Conservation (phyloP, 768 basidiomycete genomes). For the Galerina marginata region DNA sequence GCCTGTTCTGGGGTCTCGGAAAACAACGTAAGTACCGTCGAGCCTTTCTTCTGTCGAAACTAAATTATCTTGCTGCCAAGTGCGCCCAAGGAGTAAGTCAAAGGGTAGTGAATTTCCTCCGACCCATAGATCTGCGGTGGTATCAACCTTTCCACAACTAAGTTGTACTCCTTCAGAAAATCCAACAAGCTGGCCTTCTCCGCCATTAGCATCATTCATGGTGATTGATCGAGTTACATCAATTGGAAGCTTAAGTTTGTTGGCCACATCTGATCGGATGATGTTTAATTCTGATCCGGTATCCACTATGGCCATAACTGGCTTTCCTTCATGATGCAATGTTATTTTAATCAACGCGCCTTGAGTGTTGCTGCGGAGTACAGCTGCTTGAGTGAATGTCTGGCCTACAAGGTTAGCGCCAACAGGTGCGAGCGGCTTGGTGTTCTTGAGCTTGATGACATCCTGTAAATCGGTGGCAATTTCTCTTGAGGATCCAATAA, state of each 20-base stretch:
- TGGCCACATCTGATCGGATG: conserved; percentile 13
- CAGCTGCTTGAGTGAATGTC: neutral
- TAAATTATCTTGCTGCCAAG: conserved; percentile 14
- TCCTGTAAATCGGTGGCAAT: conserved; percentile 4
- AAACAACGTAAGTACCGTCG: conserved; percentile 11
- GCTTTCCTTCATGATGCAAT: conserved; percentile 11
- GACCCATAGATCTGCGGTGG: conserved; percentile 26
- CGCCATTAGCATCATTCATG: conserved; percentile 36
- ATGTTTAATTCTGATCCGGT: conserved; percentile 35
- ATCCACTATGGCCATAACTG: conserved; percentile 28
- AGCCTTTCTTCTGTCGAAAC: conserved; percentile 6
- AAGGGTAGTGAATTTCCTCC: conserved; percentile 17
- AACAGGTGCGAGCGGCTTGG: neutral
- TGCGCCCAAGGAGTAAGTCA: conserved; percentile 14
- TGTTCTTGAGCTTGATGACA: conserved; percentile 6
- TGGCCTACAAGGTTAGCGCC: too few species aligned
- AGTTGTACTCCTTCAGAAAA: conserved; percentile 26
- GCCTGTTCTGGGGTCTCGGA: conserved; percentile 2
- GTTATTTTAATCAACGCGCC: conserved; percentile 16
- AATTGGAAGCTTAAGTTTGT: conserved; percentile 9
- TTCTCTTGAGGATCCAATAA: conserved; percentile 13
- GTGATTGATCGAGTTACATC: conserved; percentile 12
- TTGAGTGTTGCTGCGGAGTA: neutral
- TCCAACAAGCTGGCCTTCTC: conserved; percentile 23
- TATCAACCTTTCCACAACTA: conserved; percentile 24